Evolutionary conservation across 345 rosid species (phyloP).

Genomic region (Salix suchowensis): DNA sequence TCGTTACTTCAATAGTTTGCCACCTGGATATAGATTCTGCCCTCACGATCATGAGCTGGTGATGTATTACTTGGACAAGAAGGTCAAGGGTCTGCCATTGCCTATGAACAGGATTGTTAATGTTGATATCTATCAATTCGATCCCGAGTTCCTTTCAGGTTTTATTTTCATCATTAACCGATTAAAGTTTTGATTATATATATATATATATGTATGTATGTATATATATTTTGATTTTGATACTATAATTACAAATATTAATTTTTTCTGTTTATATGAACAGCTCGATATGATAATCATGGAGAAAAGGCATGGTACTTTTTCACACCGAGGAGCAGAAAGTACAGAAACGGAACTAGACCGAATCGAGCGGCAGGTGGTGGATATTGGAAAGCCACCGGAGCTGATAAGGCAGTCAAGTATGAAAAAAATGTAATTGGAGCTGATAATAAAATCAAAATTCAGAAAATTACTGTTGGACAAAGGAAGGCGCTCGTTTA

Average conservation of each 20-base stretch:
- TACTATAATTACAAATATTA: neutral
- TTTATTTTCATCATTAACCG: neutral
- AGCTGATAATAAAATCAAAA: too few relatives aligned
- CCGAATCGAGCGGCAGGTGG: conserved; percentile 15
- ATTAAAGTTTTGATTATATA: too few relatives aligned
- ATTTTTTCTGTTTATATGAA: neutral
- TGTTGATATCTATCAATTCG: neutral
- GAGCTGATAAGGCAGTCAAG: neutral
- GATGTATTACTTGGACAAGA: neutral
- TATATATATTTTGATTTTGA: too few relatives aligned
- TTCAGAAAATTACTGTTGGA: neutral
- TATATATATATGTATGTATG: too few relatives aligned
- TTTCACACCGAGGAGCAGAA: conserved; percentile 20
- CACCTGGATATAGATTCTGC: conserved; percentile 8
- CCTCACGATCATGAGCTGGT: conserved; percentile 13
- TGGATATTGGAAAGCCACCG: conserved; percentile 28
- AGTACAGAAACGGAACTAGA: conserved; percentile 14
- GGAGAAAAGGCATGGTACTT: conserved; percentile 19
- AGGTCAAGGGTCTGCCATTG: neutral
- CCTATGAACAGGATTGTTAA: neutral
- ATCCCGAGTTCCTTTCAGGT: conserved; percentile 11
- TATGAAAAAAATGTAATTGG: neutral
- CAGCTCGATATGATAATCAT: neutral
- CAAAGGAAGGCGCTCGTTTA: conserved; percentile 11
- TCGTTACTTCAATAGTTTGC: neutral